Evolutionary conservation across 2,329 filamentous ascomycete genomes (phyloP), one percentile per base, ranked within the genome.

Genomic region (Xylaria digitata): DNA sequence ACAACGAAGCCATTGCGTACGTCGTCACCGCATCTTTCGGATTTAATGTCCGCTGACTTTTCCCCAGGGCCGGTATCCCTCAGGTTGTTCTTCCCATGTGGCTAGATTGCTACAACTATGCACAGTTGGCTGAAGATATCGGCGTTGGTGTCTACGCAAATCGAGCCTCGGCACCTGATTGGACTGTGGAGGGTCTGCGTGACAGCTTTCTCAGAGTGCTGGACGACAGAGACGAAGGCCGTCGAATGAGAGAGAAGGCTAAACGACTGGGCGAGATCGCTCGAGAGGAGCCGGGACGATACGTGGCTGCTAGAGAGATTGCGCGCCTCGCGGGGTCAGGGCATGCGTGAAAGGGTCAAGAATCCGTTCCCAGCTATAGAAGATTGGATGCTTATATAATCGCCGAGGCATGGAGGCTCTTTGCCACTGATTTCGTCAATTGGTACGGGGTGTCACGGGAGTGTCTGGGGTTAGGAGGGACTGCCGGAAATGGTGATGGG

Each of bases 1-100:
- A 72, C 32, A 66, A 71, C 19, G 71, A 73, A 58, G 67, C 71
- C 34, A 65, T 72, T 17, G 61, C 56, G 70, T 72, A 66, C 0
- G 66, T 60, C 23, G 0, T 32, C 21, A 3, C 42, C 13, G 32
- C 6, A 15, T 42, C 21, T 7, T 1, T 11, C 15, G 17, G 13
- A 9, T n/a, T 40, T 6, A 3, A 23, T 15, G 6, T 6, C 7
- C 13, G 45, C 53, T 59, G 26, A 66, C 52, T 37, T 50, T 30
- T 13, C 45, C 9, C 15, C 30, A 70, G 70, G 17, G 58, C 68
- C 9, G 70, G 70, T 2, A 45, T 69, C 9, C 65, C 68, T 2
- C 70, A 71, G 21, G 61, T 71, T 2, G 57, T 71, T 17, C 40
- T 71, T 3, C 66, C 68, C 13, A 65, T 63, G 62, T 71, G 68